Percentiles rank a stretch among this genome's conserved stretches.
phyloP scores from a whole-genome alignment of 495 filamentous ascomycete genomes.

The Antarctomyces pellizariae region DNA sequence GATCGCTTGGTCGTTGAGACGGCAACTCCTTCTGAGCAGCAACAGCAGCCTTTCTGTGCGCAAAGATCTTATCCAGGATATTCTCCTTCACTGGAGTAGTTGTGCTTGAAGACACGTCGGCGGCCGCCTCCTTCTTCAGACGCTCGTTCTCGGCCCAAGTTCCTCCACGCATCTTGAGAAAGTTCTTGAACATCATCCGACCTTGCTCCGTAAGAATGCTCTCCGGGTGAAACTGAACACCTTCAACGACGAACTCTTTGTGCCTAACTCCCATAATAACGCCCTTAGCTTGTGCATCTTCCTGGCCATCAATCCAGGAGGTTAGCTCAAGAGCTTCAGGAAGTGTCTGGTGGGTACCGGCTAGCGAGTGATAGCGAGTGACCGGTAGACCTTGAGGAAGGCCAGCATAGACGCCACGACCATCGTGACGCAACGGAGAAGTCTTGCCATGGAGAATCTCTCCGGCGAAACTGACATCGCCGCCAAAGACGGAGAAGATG shows the following conservation, averaged over 20 bases:
- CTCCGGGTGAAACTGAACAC: constrained; percentile 94
- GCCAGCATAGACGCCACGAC: constrained; percentile 63
- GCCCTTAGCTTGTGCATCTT: constrained; percentile 34
- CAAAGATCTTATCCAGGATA: constrained; percentile 83
- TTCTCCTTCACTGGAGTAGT: constrained; percentile 38
- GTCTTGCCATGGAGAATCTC: constrained; percentile 97
- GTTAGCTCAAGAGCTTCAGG: constrained; percentile 73
- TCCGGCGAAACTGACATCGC: constrained; percentile 74
- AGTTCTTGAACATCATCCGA: constrained; percentile 75
- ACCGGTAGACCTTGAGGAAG: constrained; percentile 60
- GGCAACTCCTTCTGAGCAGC: constrained; percentile 67
- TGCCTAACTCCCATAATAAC: constrained; percentile 96
- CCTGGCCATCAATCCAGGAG: constrained; percentile 58
- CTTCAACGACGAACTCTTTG: constrained; percentile 72
- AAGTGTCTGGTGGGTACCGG: constrained; percentile 74
- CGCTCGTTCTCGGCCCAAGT: constrained; percentile 67
- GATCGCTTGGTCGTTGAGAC: constrained; percentile 57
- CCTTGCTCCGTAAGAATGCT: constrained; percentile 86
- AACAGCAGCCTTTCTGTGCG: constrained; percentile 53
- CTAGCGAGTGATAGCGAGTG: constrained; percentile 90
- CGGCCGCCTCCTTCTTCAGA: constrained; percentile 18
- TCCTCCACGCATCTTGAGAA: constrained; percentile 62
- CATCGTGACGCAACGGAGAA: constrained; percentile 67
- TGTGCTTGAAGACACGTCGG: constrained; percentile 8
- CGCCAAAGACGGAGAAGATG: constrained; percentile 79